Evolutionary conservation across 345 rosid species (phyloP), one percentile per base, ranked within the genome.

Genomic region (Gossypium raimondii): DNA sequence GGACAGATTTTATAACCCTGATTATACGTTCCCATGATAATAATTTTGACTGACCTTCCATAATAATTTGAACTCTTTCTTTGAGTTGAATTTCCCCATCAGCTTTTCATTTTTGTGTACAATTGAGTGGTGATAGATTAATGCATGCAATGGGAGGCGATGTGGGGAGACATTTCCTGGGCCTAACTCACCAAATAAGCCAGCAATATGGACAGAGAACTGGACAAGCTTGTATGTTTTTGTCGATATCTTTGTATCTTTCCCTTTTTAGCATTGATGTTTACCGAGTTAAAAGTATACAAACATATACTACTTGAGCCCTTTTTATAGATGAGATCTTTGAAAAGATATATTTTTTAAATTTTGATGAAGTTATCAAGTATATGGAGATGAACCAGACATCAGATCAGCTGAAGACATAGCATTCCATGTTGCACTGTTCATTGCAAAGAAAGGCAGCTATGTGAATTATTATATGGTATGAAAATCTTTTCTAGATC

Each of bases 381-480:
- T 87, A 66, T 91, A 79, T 68, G 98, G 98, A 1, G 81, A 79
- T 9, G 89, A 88, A 68, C 65, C 83, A 38, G 29, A 12, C 18
- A 62, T 70, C 16, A 87, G 98, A 82, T 79, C 91, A 24, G 90
- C 82, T 18, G 88, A 91, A 83, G 93, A 90, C 74, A 89, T 92
- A 73, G 94, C 98, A 67, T 93, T 83, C 71, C 95, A 92, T 3
- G 95, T 88, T 63, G 87, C 93, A 20, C 78, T 85, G 7, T 93
- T 93, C 77, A 56, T 93, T 12, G 90, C 91, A 7, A 93, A 82
- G 83, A 89, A 83, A 20, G 98, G 98, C 84, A 90, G 96, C 78
- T 93, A 78, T 72, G 79, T 92, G 22, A 93, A 93, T 82, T 92
- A 93, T 77, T 93, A 93, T 84, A 93, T 92, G 98, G 98, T 93